Percentiles rank a stretch among this genome's conserved stretches.
Conservation (phyloP, 768 basidiomycete species). For the Hortiboletus flavorubellus region DNA sequence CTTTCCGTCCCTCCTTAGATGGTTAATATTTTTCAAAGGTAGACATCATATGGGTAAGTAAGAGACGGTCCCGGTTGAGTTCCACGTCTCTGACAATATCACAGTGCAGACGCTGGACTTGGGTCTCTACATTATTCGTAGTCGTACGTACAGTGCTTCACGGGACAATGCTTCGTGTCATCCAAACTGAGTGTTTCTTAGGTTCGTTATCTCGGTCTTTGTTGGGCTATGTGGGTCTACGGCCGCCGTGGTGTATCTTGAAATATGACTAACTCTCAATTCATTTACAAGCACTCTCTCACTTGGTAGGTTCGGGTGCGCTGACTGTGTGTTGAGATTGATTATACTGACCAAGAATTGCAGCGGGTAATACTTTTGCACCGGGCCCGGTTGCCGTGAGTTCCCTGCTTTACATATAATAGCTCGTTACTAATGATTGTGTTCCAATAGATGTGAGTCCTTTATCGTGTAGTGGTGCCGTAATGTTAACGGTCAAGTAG, state of each 20-base stretch:
- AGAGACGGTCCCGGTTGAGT: background rate
- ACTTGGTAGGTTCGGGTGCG: slow-evolving; percentile 1
- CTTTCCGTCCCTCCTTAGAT: background rate
- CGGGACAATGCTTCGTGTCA: background rate
- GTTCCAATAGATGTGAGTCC: slow-evolving; percentile 3
- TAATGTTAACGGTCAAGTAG: background rate
- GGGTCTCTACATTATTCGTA: slow-evolving; percentile 15
- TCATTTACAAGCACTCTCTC: background rate
- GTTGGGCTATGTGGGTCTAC: slow-evolving; percentile 8
- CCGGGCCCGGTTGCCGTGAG: slow-evolving; percentile 8
- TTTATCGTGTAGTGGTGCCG: background rate
- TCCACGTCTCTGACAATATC: background rate
- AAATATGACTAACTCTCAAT: background rate
- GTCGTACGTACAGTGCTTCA: slow-evolving; percentile 3
- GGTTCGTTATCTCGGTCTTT: slow-evolving; percentile 17
- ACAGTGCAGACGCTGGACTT: slow-evolving; percentile 11
- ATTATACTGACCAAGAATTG: background rate
- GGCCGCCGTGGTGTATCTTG: too few relatives aligned
- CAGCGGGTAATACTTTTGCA: slow-evolving; percentile 5
- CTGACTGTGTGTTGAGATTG: background rate
- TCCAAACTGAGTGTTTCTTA: background rate
- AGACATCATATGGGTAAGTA: slow-evolving; percentile 12
- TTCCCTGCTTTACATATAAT: background rate
- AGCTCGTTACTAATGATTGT: background rate
- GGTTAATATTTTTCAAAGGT: slow-evolving; percentile 3